Evolutionary conservation across 148 eudicot species (phyloP), one percentile per base, ranked within the genome.

Genomic region (Rhododendron molle): DNA sequence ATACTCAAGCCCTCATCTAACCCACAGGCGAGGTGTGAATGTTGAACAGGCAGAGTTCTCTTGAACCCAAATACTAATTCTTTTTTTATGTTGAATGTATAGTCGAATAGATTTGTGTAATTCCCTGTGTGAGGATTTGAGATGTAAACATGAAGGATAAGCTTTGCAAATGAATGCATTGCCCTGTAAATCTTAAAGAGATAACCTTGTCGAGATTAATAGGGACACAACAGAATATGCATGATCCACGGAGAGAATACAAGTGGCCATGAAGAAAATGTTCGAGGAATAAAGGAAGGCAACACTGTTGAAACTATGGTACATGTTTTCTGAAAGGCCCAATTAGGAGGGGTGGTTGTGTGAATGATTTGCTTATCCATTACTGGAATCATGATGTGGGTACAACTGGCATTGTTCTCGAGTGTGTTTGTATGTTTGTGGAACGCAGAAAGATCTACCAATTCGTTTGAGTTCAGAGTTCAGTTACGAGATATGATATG

Each of bases 1-100:
- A 84, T 84, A 81, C 83, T 60, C 85, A 21, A 86, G 90, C 78
- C 90, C 88, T 84, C 88, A 84, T 80, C 50, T 81, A 62, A 73
- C 34, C 7, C 86, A 76, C 10, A 86, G 87, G 82, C 86, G 83
- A 76, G 87, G 49, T 44, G 12, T 36, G 6, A 84, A 84, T 28
- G 56, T 77, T 40, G 81, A 77, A 84, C 56, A 77, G 58, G 73
- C 50, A 7, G 86, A 84, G 32, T 58, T 58, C 15, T 84, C 56
- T 38, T 84, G 82, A 77, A 56, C 69, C 21, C 7, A 23, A 54
- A 32, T 12, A 28, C n/a, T 47, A 1, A 5, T 1, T 26, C 36
- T 49, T n/a, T 12, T 50, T n/a, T 78, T 26, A 10, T 28, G 26
- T 23, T 26, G 28, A 5, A 1, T 47, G 54, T 46, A 78, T 78